phyloP scores from a whole-genome alignment of 1,284 basidiomycete species.

The Neolentinus lepideus region DNA sequence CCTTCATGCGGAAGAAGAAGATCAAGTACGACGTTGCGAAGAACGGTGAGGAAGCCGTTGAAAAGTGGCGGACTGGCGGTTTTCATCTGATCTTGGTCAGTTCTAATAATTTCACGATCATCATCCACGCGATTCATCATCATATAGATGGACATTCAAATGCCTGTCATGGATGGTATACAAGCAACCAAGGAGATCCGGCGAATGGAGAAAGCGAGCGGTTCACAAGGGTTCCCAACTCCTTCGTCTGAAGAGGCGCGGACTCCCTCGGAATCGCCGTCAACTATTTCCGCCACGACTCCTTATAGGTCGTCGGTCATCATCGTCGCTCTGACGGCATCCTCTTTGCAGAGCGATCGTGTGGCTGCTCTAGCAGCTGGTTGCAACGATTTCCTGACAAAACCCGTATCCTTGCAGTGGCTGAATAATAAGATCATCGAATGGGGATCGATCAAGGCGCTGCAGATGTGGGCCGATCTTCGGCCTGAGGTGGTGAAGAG shows the following conservation, averaged over 20 bases:
- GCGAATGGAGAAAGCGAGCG: slow-evolving; percentile 68
- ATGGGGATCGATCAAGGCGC: slow-evolving; percentile 89
- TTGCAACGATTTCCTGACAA: slow-evolving; percentile 98
- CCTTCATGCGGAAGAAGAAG: slow-evolving; percentile 94
- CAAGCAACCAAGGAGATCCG: slow-evolving; percentile 96
- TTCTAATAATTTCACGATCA: slow-evolving; percentile 10
- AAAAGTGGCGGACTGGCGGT: slow-evolving; percentile 90
- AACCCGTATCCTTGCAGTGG: slow-evolving; percentile 94
- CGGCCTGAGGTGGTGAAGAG: slow-evolving; percentile 54
- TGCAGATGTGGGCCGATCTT: slow-evolving; percentile 83
- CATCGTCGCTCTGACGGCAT: slow-evolving; percentile 97
- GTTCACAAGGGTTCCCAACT: slow-evolving; percentile 68
- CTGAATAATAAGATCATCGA: slow-evolving; percentile 98
- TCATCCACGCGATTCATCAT: slow-evolving; percentile 6
- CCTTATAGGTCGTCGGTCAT: slow-evolving; percentile 94
- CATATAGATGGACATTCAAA: slow-evolving; percentile 96
- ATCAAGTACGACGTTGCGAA: slow-evolving; percentile 95
- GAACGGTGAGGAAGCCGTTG: slow-evolving; percentile 93
- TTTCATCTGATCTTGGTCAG: slow-evolving; percentile 95
- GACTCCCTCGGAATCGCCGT: slow-evolving; percentile 45
- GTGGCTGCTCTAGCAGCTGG: slow-evolving; percentile 94
- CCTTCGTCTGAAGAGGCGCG: slow-evolving; percentile 49
- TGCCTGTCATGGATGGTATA: slow-evolving; percentile 98
- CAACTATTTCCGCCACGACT: slow-evolving; percentile 32
- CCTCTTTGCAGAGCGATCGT: slow-evolving; percentile 87